Evolutionary conservation across 2,329 filamentous ascomycete species (phyloP).

Genomic region (Epichloe festucae): DNA sequence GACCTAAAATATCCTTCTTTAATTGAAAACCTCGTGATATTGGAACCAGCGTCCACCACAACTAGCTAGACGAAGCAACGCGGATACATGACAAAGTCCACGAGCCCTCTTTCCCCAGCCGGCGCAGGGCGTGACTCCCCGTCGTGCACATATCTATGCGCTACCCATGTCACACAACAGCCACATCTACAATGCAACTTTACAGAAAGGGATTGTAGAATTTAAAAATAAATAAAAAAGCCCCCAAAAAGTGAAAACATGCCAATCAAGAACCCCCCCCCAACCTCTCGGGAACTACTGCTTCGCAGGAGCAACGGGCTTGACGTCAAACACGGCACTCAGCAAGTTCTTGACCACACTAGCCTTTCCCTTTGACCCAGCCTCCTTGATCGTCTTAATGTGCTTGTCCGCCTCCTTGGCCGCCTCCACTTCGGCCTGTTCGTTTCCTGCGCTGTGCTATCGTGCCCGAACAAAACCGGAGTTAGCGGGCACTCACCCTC

Average conservation of each 20-base stretch:
- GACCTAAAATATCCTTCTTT: too few species aligned
- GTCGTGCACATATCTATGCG: background rate
- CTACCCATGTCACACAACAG: background rate
- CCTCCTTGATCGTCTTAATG: conserved; percentile 68
- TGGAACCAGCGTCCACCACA: background rate
- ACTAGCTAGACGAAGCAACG: background rate
- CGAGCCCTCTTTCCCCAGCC: too few species aligned
- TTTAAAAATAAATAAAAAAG: background rate
- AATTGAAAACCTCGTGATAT: too few species aligned
- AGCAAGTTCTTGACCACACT: conserved; percentile 76
- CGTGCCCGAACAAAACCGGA: background rate
- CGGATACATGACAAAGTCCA: too few species aligned
- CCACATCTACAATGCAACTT: background rate
- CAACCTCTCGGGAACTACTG: conserved; percentile 10
- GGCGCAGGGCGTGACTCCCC: background rate
- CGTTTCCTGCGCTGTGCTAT: conserved; percentile 85
- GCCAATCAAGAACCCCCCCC: background rate
- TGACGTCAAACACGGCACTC: conserved; percentile 70
- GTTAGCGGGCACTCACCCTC: background rate
- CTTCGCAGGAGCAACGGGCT: conserved; percentile 44
- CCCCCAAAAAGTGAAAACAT: background rate
- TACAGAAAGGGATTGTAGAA: background rate
- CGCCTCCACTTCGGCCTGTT: conserved; percentile 62
- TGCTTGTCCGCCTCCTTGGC: conserved; percentile 68
- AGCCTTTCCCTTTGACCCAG: conserved; percentile 66